These are phyloP conservation scores for Phytopythium sindhum DNA, from an alignment of 352 stramenopile genomes.

Conservation along the genomic window DNA sequence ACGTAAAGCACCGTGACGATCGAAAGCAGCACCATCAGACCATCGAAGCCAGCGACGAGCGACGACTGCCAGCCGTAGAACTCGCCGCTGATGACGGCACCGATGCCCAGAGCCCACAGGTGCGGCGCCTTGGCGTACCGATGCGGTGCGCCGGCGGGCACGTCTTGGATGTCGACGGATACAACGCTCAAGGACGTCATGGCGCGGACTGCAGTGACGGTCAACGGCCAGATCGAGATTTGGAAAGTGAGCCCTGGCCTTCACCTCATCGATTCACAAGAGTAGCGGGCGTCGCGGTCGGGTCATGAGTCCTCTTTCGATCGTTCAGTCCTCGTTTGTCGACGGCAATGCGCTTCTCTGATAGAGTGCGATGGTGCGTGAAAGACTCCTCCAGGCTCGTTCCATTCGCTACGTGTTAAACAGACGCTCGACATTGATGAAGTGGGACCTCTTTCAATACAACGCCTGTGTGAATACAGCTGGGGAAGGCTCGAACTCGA, in stretches of 20 bases:
- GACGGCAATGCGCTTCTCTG: too few species aligned
- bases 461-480: too few species aligned
- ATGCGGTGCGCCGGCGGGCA: constrained; percentile 15
- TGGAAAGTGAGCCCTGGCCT: neutral
- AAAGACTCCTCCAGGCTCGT: too few species aligned
- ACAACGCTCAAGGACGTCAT: neutral
- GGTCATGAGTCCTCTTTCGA: too few species aligned
- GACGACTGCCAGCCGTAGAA: constrained; percentile 75
- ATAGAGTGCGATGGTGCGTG: too few species aligned
- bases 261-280: neutral
- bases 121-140: constrained; percentile 61
- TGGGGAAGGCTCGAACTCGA: neutral
- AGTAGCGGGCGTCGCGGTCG: too few species aligned
- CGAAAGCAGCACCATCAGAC: constrained; percentile 50
- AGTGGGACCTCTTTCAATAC: too few species aligned
- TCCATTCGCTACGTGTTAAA: too few species aligned
- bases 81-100: constrained; percentile 63
- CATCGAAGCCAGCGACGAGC: constrained; percentile 60
- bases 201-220: neutral
- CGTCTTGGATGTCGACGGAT: constrained; percentile 1
- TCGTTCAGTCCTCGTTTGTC: too few species aligned
- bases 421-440: too few species aligned
- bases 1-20: constrained; percentile 69
- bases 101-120: constrained; percentile 64
- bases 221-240: neutral